Conservation (phyloP, 2,329 filamentous ascomycete species). For the Colletotrichum orchidophilum region DNA sequence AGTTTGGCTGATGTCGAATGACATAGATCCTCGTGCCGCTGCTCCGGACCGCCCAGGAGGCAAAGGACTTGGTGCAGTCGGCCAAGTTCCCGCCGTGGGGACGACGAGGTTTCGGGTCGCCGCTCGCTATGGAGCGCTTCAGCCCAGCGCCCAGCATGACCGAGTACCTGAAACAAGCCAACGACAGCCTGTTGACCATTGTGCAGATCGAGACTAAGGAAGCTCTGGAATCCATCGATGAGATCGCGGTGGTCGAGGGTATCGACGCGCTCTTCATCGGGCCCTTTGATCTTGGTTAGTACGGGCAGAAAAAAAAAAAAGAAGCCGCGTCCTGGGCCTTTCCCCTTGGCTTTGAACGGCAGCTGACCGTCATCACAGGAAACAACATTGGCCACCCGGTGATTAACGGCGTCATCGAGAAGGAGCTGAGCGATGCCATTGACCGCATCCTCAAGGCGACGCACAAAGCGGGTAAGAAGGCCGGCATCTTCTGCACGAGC, state of each 20-base stretch:
- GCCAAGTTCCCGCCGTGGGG: slow-evolving; percentile 67
- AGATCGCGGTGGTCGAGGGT: slow-evolving; percentile 67
- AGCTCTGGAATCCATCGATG: slow-evolving; percentile 67
- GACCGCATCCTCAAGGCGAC: slow-evolving; percentile 66
- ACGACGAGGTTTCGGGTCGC: slow-evolving; percentile 64
- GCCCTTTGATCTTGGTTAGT: slow-evolving; percentile 68
- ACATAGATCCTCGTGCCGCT: slow-evolving; percentile 60
- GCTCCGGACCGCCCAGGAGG: slow-evolving; percentile 63
- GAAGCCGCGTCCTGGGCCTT: not conserved
- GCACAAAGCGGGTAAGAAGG: slow-evolving; percentile 71
- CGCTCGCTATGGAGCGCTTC: slow-evolving; percentile 62
- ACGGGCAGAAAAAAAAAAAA: slow-evolving; percentile 26
- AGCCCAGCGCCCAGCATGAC: slow-evolving; percentile 56
- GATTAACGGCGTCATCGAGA: slow-evolving; percentile 66
- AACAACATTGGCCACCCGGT: slow-evolving; percentile 72
- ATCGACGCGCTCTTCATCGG: slow-evolving; percentile 73
- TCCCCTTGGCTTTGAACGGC: not conserved
- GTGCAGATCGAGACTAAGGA: slow-evolving; percentile 75
- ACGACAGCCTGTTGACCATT: slow-evolving; percentile 68
- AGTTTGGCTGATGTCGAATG: slow-evolving; percentile 8
- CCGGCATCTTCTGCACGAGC: slow-evolving; percentile 66
- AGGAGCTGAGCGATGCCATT: slow-evolving; percentile 68
- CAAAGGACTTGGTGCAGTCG: slow-evolving; percentile 57
- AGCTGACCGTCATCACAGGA: slow-evolving; percentile 41
- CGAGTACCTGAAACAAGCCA: slow-evolving; percentile 66